phyloP scores from a whole-genome alignment of 768 basidiomycete genomes.

The Leccinum imitatum region DNA sequence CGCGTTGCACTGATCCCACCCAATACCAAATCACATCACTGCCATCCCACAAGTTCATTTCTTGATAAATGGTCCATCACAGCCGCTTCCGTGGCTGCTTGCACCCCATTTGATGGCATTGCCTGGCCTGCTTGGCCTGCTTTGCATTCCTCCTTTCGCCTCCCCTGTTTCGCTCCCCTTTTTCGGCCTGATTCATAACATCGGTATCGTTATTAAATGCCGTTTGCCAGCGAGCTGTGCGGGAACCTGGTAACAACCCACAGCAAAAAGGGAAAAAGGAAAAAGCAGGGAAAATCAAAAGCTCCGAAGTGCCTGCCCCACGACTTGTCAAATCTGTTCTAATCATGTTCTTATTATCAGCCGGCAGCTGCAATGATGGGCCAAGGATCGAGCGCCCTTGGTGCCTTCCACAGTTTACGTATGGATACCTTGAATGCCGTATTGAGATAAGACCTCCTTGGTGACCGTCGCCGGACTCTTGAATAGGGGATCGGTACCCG shows the following conservation, averaged over 20 bases:
- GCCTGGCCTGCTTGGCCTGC: background rate
- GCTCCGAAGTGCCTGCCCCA: slow-evolving; percentile 1
- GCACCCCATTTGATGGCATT: background rate
- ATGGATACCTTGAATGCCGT: slow-evolving; percentile 49
- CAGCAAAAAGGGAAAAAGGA: background rate
- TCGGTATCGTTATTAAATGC: background rate
- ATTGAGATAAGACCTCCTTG: slow-evolving; percentile 56
- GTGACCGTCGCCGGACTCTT: slow-evolving; percentile 73
- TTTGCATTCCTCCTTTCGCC: background rate
- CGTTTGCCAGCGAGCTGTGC: background rate
- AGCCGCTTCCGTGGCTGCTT: background rate
- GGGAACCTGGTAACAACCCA: background rate
- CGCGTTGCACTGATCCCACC: background rate
- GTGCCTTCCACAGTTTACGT: slow-evolving; percentile 10
- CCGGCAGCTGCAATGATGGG: background rate
- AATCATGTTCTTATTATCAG: slow-evolving; percentile 1
- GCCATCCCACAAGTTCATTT: background rate
- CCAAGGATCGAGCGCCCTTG: slow-evolving; percentile 1
- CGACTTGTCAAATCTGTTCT: background rate
- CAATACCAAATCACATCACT: background rate
- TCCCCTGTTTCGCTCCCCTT: background rate
- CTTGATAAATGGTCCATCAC: background rate
- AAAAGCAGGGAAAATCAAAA: background rate
- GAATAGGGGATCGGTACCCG: slow-evolving; percentile 84
- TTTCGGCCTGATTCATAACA: background rate